phyloP scores from a whole-genome alignment of 1,284 basidiomycete species.

The Naganishia sp. region DNA sequence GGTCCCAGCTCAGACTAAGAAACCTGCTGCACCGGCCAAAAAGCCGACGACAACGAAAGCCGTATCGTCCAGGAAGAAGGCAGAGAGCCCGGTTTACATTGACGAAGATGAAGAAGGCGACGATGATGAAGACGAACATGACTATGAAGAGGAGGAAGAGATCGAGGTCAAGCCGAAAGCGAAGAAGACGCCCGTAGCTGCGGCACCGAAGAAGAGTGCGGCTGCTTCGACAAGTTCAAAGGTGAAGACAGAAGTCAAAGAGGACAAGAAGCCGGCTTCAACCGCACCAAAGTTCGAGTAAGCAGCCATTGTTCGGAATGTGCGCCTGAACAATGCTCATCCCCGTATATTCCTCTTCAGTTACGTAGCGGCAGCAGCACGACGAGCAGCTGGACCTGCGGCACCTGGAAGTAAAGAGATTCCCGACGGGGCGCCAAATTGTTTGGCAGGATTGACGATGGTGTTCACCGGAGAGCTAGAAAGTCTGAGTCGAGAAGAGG shows the following conservation, averaged over 20 bases:
- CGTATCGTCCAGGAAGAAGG: slow-evolving; percentile 10
- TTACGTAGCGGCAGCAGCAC: slow-evolving; percentile 64
- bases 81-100: neutral
- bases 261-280: slow-evolving; percentile 9
- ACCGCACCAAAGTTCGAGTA: slow-evolving; percentile 24
- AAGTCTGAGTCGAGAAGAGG: slow-evolving; percentile 85
- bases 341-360: slow-evolving; percentile 27
- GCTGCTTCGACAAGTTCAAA: slow-evolving; percentile 5
- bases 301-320: neutral
- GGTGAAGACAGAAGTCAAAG: slow-evolving; percentile 17
- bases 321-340: neutral
- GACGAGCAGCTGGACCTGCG: slow-evolving; percentile 66
- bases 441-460: slow-evolving; percentile 81
- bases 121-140: slow-evolving; percentile 7
- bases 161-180: slow-evolving; percentile 5
- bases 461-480: slow-evolving; percentile 95
- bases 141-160: slow-evolving; percentile 6
- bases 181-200: neutral
- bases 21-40: slow-evolving; percentile 5
- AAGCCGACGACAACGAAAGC: slow-evolving; percentile 6
- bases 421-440: slow-evolving; percentile 74
- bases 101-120: slow-evolving; percentile 7
- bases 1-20: neutral
- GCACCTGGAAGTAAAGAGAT: slow-evolving; percentile 57
- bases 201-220: slow-evolving; percentile 2